Evolutionary conservation across 148 eudicot species (phyloP).

Genomic region (Silene uniflora): DNA sequence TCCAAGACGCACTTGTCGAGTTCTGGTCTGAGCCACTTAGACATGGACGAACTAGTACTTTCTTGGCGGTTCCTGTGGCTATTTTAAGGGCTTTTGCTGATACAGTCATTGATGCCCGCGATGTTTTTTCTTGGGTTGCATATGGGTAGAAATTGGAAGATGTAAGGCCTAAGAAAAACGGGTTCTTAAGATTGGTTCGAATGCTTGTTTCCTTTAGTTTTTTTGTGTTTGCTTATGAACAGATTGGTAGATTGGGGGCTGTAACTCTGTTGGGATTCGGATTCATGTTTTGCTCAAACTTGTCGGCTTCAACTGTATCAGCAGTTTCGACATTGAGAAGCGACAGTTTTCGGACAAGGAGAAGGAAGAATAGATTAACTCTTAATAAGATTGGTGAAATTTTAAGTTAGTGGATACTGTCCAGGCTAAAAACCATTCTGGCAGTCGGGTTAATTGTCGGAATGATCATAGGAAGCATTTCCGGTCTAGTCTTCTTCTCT

Average conservation of each 20-base stretch:
- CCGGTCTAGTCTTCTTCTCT: conserved; percentile 55
- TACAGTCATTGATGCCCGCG: conserved; percentile 50
- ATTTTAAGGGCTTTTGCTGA: conserved; percentile 49
- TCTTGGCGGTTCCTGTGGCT: conserved; percentile 58
- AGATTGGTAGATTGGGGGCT: conserved; percentile 47
- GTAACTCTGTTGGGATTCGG: conserved; percentile 42
- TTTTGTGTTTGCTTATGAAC: conserved; percentile 60
- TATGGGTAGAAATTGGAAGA: conserved; percentile 32
- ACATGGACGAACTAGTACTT: conserved; percentile 50
- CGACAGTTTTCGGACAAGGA: conserved; percentile 46
- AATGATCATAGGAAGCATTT: conserved; percentile 52
- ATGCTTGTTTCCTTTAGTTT: conserved; percentile 64
- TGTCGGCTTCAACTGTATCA: conserved; percentile 48
- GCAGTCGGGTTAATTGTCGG: conserved; percentile 64
- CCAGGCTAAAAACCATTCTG: conserved; percentile 54
- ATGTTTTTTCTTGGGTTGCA: conserved; percentile 27
- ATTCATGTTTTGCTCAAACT: conserved; percentile 45
- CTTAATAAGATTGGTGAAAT: conserved; percentile 5
- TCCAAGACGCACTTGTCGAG: conserved; percentile 57
- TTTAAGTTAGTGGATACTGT: conserved; percentile 29
- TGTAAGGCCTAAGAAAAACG: conserved; percentile 38
- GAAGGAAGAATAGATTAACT: not conserved
- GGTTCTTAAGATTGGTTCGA: conserved; percentile 48
- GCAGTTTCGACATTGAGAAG: conserved; percentile 51
- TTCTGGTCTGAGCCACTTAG: conserved; percentile 72